Evolutionary conservation across 2,329 filamentous ascomycete species (phyloP).

Genomic region (Diaporthe batatas): DNA sequence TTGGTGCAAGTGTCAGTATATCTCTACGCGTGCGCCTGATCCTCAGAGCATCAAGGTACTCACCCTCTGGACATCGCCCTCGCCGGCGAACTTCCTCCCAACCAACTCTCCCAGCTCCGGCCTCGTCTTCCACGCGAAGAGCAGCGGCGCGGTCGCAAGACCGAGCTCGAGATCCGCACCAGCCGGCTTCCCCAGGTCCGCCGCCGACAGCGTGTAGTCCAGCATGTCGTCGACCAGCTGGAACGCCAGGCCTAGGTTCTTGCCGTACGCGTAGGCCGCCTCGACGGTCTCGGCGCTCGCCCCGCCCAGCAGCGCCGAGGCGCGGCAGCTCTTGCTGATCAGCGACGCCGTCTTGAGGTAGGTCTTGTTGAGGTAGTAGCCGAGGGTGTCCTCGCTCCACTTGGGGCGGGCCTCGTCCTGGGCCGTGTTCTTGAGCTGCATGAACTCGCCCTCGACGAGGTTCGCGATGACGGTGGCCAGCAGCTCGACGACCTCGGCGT

Average conservation of each 20-base stretch:
- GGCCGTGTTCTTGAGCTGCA: constrained; percentile 98
- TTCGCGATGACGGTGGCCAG: constrained; percentile 97
- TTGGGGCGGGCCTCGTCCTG: constrained; percentile 85
- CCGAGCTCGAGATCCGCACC: constrained; percentile 95
- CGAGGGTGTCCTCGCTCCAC: constrained; percentile 89
- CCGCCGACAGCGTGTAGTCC: constrained; percentile 89
- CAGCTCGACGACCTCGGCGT: constrained; percentile 95
- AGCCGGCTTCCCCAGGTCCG: constrained; percentile 92
- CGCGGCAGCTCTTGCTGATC: constrained; percentile 95
- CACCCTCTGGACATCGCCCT: constrained; percentile 89
- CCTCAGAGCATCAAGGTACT: constrained; percentile 51
- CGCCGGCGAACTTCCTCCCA: constrained; percentile 86
- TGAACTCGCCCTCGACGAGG: constrained; percentile 97
- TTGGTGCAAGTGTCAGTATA: constrained; percentile 54
- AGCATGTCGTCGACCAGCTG: constrained; percentile 98
- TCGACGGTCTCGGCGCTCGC: constrained; percentile 84
- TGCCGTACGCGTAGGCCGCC: constrained; percentile 90
- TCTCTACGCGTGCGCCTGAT: background rate
- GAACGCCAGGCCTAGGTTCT: constrained; percentile 94
- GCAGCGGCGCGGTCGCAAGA: constrained; percentile 89
- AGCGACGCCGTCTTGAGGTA: constrained; percentile 97
- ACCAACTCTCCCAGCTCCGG: constrained; percentile 88
- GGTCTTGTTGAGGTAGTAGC: constrained; percentile 97
- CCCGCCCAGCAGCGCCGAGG: constrained; percentile 86
- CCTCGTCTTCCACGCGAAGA: constrained; percentile 96